Conservation (phyloP, 2,329 filamentous ascomycete genomes). For the Fusarium ambrosium region DNA sequence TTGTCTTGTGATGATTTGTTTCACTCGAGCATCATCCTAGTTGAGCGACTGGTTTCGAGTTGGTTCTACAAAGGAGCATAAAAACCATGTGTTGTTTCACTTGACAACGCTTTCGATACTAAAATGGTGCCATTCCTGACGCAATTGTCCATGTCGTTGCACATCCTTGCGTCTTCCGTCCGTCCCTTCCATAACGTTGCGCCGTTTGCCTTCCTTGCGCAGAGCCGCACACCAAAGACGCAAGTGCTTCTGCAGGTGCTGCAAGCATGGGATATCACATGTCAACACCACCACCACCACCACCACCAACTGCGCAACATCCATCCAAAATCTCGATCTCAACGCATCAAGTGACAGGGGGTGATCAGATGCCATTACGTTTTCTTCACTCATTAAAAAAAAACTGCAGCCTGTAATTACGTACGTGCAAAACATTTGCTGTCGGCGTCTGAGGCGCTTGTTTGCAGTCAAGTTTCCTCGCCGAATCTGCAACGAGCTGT, state of each 20-base stretch:
- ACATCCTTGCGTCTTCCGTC: not conserved
- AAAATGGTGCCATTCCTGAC: constrained; percentile 28
- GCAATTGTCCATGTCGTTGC: constrained; percentile 14
- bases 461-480: constrained; percentile 1
- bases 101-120: constrained; percentile 26
- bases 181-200: not conserved
- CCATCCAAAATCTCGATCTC: constrained; percentile 7
- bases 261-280: constrained; percentile 33
- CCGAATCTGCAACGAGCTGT: not conserved
- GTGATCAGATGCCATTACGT: constrained; percentile 34
- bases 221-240: not conserved
- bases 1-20: not conserved
- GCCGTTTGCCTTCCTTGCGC: not conserved
- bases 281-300: constrained; percentile 4
- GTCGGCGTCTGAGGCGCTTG: constrained; percentile 22
- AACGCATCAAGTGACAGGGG: constrained; percentile 11
- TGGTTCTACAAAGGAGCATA: not conserved
- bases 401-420: not conserved
- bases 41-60: not conserved
- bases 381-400: constrained; percentile 9
- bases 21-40: not conserved
- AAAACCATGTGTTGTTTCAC: constrained; percentile 11
- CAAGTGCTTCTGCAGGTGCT: not conserved
- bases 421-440: not conserved
- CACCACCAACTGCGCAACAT: too few species aligned